Evolutionary conservation across 805 yeast genomes (phyloP), one percentile per base, ranked within the genome.

Genomic region (Lipomyces spencermartinsiae): DNA sequence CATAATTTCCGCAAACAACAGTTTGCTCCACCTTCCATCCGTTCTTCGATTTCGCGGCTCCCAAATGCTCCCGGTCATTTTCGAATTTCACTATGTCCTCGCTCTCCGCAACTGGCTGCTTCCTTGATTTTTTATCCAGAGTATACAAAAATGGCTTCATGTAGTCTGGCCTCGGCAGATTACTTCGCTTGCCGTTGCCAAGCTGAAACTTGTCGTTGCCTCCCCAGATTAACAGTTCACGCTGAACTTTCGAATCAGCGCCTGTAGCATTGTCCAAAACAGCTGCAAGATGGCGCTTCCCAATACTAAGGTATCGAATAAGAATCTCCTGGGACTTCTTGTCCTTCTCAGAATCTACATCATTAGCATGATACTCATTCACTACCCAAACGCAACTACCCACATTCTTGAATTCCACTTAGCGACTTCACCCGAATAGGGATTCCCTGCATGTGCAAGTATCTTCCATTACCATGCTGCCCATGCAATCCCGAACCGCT

Each of bases 401-500:
- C 43, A 61, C 66, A 80, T 64, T 55, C 77, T 72, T 66, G 76
- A 78, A 73, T 25, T 57, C 73, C 62, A 22, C 71, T 58, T 25
- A 89, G 76, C 0, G 83, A 75, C 73, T 84, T 83, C 67, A 93
- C 76, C 56, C 85, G 84, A 22, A 84, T 80, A 6, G 97, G 97
- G 59, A 83, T 83, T 22, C 86, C 80, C 75, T 88, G 90, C 19
- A 91, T 88, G 77, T 93, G 97, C 46, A 89, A 80, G 77, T 83
- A 93, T 65, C 88, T 83, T 16, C 92, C 92, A 58, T 86, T 85
- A 31, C 98, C 99, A 64, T 93, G 81, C 78, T 92, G 96, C 19
- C 98, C 99, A 74, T 86, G 84, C 62, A 89, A 77, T 4, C 98
- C 97, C 74, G 88, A 87, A 25, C 99, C 99, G 81, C 93, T 89